A percentile compares a stretch with the other conserved stretches of the same genome.
Evolutionary conservation across 1,139 yeast genomes (phyloP).

Genomic region (Barnettozyma hawaiiensis): DNA sequence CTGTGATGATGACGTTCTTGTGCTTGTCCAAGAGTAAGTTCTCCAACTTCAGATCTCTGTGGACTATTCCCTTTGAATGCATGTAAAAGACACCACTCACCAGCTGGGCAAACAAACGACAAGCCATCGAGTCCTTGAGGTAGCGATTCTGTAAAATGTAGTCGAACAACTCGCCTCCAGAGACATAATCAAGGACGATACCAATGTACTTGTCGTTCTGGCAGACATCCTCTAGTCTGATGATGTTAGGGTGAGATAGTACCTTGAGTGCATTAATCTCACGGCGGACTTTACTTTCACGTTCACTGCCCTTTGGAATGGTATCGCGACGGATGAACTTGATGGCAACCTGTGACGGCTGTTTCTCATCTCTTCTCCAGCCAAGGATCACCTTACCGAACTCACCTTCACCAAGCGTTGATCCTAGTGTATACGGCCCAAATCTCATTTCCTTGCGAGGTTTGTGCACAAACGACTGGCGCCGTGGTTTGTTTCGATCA

Average conservation of each 20-base stretch:
- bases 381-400: conserved; percentile 97
- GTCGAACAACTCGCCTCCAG: conserved; percentile 96
- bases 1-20: conserved; percentile 68
- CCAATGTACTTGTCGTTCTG: conserved; percentile 95
- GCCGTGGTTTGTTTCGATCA: conserved; percentile 14
- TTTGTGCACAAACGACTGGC: conserved; percentile 24
- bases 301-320: conserved; percentile 75
- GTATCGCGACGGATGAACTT: conserved; percentile 84
- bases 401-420: conserved; percentile 97
- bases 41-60: conserved; percentile 91
- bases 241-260: conserved; percentile 89
- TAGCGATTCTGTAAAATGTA: conserved; percentile 83
- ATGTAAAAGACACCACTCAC: conserved; percentile 90
- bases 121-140: conserved; percentile 80
- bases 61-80: conserved; percentile 82
- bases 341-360: conserved; percentile 87
- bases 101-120: conserved; percentile 84
- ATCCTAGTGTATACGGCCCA: conserved; percentile 84
- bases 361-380: conserved; percentile 79
- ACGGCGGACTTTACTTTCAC: conserved; percentile 83
- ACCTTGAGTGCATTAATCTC: conserved; percentile 88
- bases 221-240: conserved; percentile 83
- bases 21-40: conserved; percentile 57
- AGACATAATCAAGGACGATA: conserved; percentile 90
- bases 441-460: conserved; percentile 46